Conservation (phyloP, 208 protist species). For the Wallacemonas collosoma region DNA sequence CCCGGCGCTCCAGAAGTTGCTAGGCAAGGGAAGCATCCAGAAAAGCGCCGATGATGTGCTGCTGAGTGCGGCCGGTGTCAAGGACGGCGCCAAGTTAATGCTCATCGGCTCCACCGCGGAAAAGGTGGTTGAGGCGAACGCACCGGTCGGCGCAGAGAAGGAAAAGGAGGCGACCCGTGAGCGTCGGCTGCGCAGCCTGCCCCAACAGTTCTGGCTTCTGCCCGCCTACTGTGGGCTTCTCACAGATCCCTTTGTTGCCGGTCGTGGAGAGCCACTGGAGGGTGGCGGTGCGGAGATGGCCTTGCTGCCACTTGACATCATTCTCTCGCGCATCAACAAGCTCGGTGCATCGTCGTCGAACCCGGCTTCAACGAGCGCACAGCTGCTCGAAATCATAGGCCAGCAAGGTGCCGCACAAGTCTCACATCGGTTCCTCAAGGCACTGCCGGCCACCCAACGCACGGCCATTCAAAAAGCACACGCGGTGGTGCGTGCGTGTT, state of each 20-base stretch:
- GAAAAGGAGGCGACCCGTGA: slow-evolving; percentile 32
- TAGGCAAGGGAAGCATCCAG: slow-evolving; percentile 57
- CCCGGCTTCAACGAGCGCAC: slow-evolving; percentile 11
- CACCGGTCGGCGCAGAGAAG: slow-evolving; percentile 25
- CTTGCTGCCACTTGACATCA: slow-evolving; percentile 45
- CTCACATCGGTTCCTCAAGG: slow-evolving; percentile 37
- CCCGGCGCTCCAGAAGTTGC: slow-evolving; percentile 51
- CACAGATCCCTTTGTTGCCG: slow-evolving; percentile 65
- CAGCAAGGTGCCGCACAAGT: slow-evolving; percentile 25
- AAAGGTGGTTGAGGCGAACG: slow-evolving; percentile 44
- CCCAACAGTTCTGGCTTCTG: slow-evolving; percentile 54
- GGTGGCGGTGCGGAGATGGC: slow-evolving; percentile 31
- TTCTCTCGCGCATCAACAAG: slow-evolving; percentile 58
- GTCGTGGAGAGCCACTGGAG: slow-evolving; percentile 48
- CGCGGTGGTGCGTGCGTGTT: slow-evolving; percentile 36
- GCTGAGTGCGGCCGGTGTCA: slow-evolving; percentile 36
- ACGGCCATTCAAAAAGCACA: slow-evolving; percentile 50
- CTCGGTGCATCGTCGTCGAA: slow-evolving; percentile 21
- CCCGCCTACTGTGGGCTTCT: slow-evolving; percentile 57
- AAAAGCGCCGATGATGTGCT: slow-evolving; percentile 36
- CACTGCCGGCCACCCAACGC: slow-evolving; percentile 28
- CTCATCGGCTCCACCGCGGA: slow-evolving; percentile 47
- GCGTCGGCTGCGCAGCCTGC: slow-evolving; percentile 33
- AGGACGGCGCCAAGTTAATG: slow-evolving; percentile 60
- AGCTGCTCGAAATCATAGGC: slow-evolving; percentile 33